Conservation (phyloP, 306 rosid species). For the Glycine latifolia region DNA sequence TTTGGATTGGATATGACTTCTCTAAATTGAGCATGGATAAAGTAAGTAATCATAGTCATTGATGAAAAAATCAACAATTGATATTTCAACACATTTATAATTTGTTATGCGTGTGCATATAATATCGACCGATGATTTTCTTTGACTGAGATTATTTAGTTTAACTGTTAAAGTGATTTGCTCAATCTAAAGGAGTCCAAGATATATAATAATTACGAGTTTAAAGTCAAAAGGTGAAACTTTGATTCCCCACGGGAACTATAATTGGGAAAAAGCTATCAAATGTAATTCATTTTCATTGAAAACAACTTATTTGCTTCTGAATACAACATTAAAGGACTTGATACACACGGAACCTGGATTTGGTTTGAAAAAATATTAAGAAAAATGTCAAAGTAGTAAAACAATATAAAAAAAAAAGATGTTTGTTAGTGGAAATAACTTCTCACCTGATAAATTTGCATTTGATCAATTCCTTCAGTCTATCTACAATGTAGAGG, state of each 20-base stretch:
- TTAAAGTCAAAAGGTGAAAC: no score
- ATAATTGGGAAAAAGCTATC: neutral
- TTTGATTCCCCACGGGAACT: no score
- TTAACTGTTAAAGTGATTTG: neutral
- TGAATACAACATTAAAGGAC: neutral
- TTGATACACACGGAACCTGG: conserved; percentile 85
- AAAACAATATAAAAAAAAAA: no score
- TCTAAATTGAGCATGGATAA: neutral
- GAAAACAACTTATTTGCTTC: neutral
- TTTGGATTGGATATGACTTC: neutral
- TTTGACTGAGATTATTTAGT: neutral
- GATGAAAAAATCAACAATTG: neutral
- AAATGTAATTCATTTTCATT: neutral
- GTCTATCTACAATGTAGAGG: conserved; percentile 80
- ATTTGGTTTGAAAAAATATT: conserved; percentile 41
- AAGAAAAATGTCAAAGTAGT: neutral
- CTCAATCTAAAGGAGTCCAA: neutral
- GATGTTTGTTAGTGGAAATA: neutral
- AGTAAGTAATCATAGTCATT: neutral
- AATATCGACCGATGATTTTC: no score
- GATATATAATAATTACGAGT: neutral
- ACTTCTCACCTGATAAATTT: conserved; percentile 81
- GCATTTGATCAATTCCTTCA: conserved; percentile 94
- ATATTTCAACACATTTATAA: no score
- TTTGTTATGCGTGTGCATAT: no score